Percentiles rank a stretch among this genome's conserved stretches.
Evolutionary conservation across 345 rosid genomes (phyloP).

Genomic region (Mangifera indica): DNA sequence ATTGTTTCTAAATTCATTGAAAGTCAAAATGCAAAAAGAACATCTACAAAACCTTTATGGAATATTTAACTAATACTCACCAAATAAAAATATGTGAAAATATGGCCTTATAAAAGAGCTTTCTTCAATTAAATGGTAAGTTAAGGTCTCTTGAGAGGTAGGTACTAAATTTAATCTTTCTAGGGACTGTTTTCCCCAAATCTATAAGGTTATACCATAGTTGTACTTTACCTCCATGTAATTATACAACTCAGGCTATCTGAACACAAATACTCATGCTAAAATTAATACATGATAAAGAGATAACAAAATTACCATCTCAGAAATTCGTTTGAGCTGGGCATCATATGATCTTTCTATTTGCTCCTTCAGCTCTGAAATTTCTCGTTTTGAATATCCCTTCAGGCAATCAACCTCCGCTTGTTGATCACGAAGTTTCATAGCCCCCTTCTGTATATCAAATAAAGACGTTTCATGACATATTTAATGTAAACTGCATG

Average conservation of each 20-base stretch:
- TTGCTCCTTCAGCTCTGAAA: conserved; percentile 58
- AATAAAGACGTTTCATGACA: background rate
- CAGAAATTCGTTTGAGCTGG: conserved; percentile 65
- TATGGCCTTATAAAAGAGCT: background rate
- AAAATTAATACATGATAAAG: background rate
- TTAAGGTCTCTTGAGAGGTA: background rate
- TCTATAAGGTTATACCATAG: too few relatives aligned
- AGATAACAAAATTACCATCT: conserved; percentile 42
- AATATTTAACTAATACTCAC: background rate
- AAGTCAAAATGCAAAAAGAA: background rate
- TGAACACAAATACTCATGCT: background rate
- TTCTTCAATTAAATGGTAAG: background rate
- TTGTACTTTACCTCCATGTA: background rate
- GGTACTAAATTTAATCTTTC: too few relatives aligned
- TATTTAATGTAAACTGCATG: background rate
- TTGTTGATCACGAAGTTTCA: conserved; percentile 64
- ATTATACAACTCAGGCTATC: background rate
- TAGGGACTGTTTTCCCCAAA: too few relatives aligned
- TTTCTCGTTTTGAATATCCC: conserved; percentile 59
- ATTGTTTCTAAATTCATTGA: background rate
- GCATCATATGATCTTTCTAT: conserved; percentile 55
- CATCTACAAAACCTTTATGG: background rate
- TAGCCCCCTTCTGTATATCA: conserved; percentile 57
- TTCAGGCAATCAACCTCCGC: conserved; percentile 53
- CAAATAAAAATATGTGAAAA: background rate